These are phyloP conservation scores for Meripilus lineatus DNA, from an alignment of 1,284 basidiomycete species.

Conservation along the genomic window DNA sequence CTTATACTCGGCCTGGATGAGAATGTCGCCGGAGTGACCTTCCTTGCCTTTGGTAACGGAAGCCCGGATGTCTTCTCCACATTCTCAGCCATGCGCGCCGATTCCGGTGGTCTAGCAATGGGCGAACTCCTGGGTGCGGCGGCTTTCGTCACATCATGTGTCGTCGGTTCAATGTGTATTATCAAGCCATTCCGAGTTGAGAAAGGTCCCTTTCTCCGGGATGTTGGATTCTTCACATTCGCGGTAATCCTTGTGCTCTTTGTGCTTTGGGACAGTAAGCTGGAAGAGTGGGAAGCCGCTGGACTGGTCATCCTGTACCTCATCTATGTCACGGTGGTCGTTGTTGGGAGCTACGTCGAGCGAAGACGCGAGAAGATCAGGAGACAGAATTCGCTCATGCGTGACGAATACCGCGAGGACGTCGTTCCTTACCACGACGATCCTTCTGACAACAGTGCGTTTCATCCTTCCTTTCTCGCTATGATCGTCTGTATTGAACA, in stretches of 20 bases:
- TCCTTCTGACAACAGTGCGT: too few relatives aligned
- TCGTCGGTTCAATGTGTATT: slow-evolving; percentile 95
- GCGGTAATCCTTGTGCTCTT: slow-evolving; percentile 72
- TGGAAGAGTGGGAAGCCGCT: slow-evolving; percentile 73
- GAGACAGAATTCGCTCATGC: slow-evolving; percentile 45
- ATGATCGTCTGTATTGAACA: too few relatives aligned
- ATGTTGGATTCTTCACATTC: slow-evolving; percentile 88
- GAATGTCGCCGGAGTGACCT: slow-evolving; percentile 88
- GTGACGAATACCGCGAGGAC: slow-evolving; percentile 60
- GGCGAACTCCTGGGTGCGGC: slow-evolving; percentile 96
- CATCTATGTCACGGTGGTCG: slow-evolving; percentile 75
- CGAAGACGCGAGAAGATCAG: slow-evolving; percentile 43
- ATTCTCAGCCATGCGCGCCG: slow-evolving; percentile 85
- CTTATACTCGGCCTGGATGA: slow-evolving; percentile 81
- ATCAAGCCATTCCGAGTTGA: slow-evolving; percentile 90
- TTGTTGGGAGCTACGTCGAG: slow-evolving; percentile 77
- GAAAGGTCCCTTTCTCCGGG: slow-evolving; percentile 80
- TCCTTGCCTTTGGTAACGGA: slow-evolving; percentile 92
- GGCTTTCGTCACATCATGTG: slow-evolving; percentile 92
- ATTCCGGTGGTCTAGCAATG: slow-evolving; percentile 87
- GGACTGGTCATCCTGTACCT: slow-evolving; percentile 75
- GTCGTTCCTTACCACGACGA: slow-evolving; percentile 54
- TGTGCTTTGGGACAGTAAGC: slow-evolving; percentile 77
- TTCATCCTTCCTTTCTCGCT: background rate
- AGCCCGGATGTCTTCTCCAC: slow-evolving; percentile 94